Evolutionary conservation across 805 yeast species (phyloP).

Genomic region (Blastobotrys americana): DNA sequence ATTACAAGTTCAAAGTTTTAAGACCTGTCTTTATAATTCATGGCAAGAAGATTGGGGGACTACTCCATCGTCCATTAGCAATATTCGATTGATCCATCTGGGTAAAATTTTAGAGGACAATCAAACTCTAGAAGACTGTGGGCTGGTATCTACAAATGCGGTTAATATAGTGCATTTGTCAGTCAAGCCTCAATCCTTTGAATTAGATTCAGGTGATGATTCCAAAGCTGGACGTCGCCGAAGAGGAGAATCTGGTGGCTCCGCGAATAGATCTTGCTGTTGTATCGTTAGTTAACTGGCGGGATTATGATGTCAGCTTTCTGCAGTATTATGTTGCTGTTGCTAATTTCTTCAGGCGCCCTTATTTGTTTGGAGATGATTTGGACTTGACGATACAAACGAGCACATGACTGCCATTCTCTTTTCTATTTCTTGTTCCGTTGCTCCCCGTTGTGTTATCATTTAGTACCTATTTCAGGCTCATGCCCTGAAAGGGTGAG

Average conservation of each 20-base stretch:
- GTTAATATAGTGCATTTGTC: slow-evolving; percentile 29
- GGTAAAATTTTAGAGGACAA: slow-evolving; percentile 27
- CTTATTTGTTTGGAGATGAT: too few species aligned
- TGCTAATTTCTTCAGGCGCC: too few species aligned
- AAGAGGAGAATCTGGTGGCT: not conserved
- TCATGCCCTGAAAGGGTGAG: too few species aligned
- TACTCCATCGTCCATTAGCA: slow-evolving; percentile 14
- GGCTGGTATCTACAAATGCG: slow-evolving; percentile 11
- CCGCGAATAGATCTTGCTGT: slow-evolving; percentile 1
- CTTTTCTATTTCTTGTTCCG: too few species aligned
- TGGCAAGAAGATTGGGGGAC: slow-evolving; percentile 25
- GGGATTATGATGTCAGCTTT: too few species aligned
- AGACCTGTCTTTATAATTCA: slow-evolving; percentile 15
- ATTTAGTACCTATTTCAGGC: too few species aligned
- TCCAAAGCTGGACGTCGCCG: not conserved
- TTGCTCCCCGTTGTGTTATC: too few species aligned
- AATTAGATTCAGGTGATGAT: slow-evolving; percentile 12
- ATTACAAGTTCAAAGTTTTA: slow-evolving; percentile 18
- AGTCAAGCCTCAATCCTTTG: slow-evolving; percentile 26
- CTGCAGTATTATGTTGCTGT: too few species aligned
- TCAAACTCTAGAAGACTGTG: slow-evolving; percentile 19
- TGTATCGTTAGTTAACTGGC: not conserved
- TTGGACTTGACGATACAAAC: too few species aligned
- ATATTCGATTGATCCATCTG: slow-evolving; percentile 28
- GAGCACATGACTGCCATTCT: too few species aligned